phyloP scores from a whole-genome alignment of 768 basidiomycete species.

The Mycena indigotica region DNA sequence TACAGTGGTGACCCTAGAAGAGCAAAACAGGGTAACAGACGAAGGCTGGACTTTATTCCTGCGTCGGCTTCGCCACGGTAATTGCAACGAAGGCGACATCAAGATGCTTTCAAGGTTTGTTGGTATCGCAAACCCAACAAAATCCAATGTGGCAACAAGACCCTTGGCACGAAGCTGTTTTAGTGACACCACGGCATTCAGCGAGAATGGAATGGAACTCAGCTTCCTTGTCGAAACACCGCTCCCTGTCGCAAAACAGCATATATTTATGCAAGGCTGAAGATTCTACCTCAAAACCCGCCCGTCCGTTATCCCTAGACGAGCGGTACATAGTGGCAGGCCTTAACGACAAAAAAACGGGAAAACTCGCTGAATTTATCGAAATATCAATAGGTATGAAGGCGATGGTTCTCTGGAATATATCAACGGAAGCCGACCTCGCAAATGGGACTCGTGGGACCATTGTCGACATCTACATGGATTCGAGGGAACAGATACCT shows the following conservation, averaged over 20 bases:
- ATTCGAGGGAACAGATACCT: background rate
- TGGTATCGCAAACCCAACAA: background rate
- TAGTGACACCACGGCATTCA: background rate
- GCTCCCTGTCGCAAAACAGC: background rate
- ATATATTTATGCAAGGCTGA: background rate
- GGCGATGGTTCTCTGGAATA: constrained; percentile 6
- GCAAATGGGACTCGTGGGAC: constrained; percentile 4
- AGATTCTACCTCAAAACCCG: background rate
- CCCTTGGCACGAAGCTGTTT: background rate
- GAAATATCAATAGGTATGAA: constrained; percentile 1
- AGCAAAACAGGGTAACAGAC: constrained; percentile 40
- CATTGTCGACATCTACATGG: background rate
- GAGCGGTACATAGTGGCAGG: background rate
- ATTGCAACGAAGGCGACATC: constrained; percentile 31
- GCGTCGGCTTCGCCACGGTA: constrained; percentile 28
- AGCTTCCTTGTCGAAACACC: background rate
- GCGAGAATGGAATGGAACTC: background rate
- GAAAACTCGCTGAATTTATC: background rate
- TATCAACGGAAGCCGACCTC: constrained; percentile 3
- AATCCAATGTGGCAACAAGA: background rate
- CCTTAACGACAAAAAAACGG: background rate
- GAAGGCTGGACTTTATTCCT: constrained; percentile 34
- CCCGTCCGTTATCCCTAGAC: background rate
- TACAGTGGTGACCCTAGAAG: constrained; percentile 36
- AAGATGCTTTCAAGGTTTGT: constrained; percentile 28